A percentile compares a stretch with the other conserved stretches of the same genome.
These are phyloP conservation scores for Micractinium conductrix DNA, from an alignment of 139 green algal species.

Conservation along the genomic window DNA sequence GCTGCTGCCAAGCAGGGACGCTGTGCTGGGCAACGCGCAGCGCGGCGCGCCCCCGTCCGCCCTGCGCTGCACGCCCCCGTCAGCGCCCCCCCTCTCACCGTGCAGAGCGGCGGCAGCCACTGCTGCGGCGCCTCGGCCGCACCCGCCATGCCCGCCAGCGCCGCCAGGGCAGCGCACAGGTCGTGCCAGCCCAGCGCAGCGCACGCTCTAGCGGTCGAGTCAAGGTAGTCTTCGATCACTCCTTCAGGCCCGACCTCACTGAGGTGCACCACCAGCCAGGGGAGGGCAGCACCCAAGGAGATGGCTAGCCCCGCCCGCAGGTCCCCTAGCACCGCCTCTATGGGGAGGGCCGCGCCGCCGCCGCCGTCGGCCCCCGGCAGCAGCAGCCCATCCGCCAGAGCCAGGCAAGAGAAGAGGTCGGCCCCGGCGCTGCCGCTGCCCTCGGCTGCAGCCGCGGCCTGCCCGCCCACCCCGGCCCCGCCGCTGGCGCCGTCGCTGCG, in stretches of 20 bases:
- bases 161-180: conserved; percentile 41
- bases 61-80: too few relatives aligned
- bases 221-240: conserved; percentile 32
- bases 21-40: too few relatives aligned
- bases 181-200: conserved; percentile 48
- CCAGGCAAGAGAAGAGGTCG: conserved; percentile 26
- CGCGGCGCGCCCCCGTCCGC: too few relatives aligned
- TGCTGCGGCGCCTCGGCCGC: background rate
- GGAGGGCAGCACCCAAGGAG: conserved; percentile 71
- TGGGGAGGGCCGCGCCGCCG: conserved; percentile 33
- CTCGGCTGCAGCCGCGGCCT: background rate
- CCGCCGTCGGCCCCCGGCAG: conserved; percentile 8
- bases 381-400: conserved; percentile 23
- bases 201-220: conserved; percentile 42
- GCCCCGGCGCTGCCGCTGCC: background rate
- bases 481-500: conserved; percentile 13
- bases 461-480: background rate
- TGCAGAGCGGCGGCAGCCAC: conserved; percentile 38
- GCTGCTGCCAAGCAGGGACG: too few relatives aligned
- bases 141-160: conserved; percentile 35
- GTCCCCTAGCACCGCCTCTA: conserved; percentile 73
- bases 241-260: conserved; percentile 1
- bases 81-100: conserved; percentile 2
- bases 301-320: conserved; percentile 71
- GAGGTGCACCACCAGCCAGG: conserved; percentile 76